Evolutionary conservation across 768 basidiomycete genomes (phyloP), one percentile per base, ranked within the genome.

Genomic region (Boletellus emodensis): DNA sequence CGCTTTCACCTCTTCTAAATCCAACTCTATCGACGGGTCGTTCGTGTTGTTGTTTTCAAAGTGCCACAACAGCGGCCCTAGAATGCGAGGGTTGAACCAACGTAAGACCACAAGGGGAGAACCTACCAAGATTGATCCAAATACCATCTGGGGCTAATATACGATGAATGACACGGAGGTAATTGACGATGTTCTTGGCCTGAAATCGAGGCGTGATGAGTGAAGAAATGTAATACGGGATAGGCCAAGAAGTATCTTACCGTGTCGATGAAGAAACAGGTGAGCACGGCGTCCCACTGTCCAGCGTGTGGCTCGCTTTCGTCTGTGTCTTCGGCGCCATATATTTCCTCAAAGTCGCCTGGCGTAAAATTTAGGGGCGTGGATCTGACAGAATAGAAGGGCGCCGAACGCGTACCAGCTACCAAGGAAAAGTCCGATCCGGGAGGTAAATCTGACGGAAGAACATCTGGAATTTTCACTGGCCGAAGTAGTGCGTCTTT

Each of bases 261-360:
- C 4, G 94, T 96, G 62, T 99, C 94, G 44, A 98, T 85, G 74
- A 97, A 98, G 77, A 97, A 98, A 64, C 93, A 97, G 1, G 94
- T 97, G 56, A 96, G 67, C 7, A 98, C 78, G 0, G 88, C 89
- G 56, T 95, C 84, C 92, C 92, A 98, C 57, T 81, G 68, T 12
- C 87, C 90, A 3, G 79, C 72, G 44, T 92, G 89, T 4, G 85
- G 82, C 53, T 86, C 84, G 28, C 74, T 70, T 11, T 77, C 73
- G 28, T 77, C 70, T 36, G 72, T 69, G 10, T 79, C 74, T 20
- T 72, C 70, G 1, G 61, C 56, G 0, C 89, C 90, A 62, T 95
- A 97, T 15, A 95, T 84, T 59, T 94, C 94, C 60, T 93, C 90
- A 61, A 95, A 96, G 61, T 97, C 94, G 30, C 93, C 92, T 81